Percentiles rank a stretch among this genome's conserved stretches.
Evolutionary conservation across 345 rosid species (phyloP).

Genomic region (Boechera divaricarpa): DNA sequence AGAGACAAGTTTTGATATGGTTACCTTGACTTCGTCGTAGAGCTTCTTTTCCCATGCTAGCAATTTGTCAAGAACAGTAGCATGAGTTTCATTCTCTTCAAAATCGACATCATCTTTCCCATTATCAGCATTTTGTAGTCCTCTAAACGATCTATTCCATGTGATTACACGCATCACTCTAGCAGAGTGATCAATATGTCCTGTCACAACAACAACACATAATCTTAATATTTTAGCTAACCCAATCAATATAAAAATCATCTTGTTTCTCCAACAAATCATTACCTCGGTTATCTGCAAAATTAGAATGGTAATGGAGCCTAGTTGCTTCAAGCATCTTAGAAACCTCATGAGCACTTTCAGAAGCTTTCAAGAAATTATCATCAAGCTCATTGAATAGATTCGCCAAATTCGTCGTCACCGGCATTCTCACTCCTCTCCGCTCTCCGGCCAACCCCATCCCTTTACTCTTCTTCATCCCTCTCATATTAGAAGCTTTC

Average conservation of each 20-base stretch:
- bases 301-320: slow-evolving; percentile 98
- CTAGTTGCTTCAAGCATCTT: slow-evolving; percentile 96
- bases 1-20: neutral
- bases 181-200: slow-evolving; percentile 91
- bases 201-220: slow-evolving; percentile 49
- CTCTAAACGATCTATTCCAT: slow-evolving; percentile 91
- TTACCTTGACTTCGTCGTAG: slow-evolving; percentile 97
- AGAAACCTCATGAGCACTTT: slow-evolving; percentile 92
- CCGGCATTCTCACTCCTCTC: slow-evolving; percentile 45
- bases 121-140: slow-evolving; percentile 57
- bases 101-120: slow-evolving; percentile 77
- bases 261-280: neutral
- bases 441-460: slow-evolving; percentile 47
- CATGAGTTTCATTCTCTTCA: slow-evolving; percentile 91
- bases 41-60: slow-evolving; percentile 99
- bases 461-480: slow-evolving; percentile 53
- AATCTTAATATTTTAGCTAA: neutral
- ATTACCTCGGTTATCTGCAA: slow-evolving; percentile 79
- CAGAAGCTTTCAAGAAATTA: slow-evolving; percentile 84
- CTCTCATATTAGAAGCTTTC: slow-evolving; percentile 44
- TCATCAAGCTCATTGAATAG: slow-evolving; percentile 80
- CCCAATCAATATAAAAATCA: neutral
- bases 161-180: slow-evolving; percentile 97
- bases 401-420: slow-evolving; percentile 49
- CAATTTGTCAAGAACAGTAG: slow-evolving; percentile 94